Base-by-base conservation (phyloP, 2,329 filamentous ascomycete species). In the Neonectria sp. region DNA sequence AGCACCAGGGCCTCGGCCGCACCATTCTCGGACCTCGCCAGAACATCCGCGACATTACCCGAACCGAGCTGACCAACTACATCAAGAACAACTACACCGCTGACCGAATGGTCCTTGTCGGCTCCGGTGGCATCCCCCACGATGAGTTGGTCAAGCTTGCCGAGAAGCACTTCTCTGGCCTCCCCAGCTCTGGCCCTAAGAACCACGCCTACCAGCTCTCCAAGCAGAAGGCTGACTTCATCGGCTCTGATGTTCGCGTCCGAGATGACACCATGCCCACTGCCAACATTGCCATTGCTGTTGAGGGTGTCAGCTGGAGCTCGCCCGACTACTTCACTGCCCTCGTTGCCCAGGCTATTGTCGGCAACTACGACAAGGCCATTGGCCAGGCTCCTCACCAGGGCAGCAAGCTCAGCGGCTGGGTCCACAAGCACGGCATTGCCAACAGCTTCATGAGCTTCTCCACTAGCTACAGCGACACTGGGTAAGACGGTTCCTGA, bases 381-480 rank as follows among this genome's bases (percentile, higher is more conserved):
- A 95, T 98, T 91, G 96, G 97, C 80, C 97, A 96, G 84, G 96
- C 96, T 68, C 92, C 95, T 73, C 96, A 98, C 88, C 92, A 98
- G 80, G 96, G 97, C 78, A 97, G 95, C 93, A 98, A 97, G 90
- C 94, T 99, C 78, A 97, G 94, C 88, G 91, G 92, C 73, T 94
- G 96, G 79, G 92, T 99, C 75, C 93, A 97, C 89, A 92, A 97
- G 85, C 91, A 98, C 86, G 92, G 95, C 83, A 90, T 99, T 70
- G 96, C 96, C 84, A 99, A 97, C 88, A 98, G 95, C 90, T 99
- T 98, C 90, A 99, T 99, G 97, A 97, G 94, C 88, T 99, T 99
- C 88, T 98, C 95, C 74, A 99, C 96, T 75, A 97, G 94, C 89
- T 99, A 99, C 87, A 98, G 95, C 81, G 96, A 99, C 84, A 99